Base-by-base conservation (phyloP, 495 filamentous ascomycete species). In the Parachaetomium inaequale region DNA sequence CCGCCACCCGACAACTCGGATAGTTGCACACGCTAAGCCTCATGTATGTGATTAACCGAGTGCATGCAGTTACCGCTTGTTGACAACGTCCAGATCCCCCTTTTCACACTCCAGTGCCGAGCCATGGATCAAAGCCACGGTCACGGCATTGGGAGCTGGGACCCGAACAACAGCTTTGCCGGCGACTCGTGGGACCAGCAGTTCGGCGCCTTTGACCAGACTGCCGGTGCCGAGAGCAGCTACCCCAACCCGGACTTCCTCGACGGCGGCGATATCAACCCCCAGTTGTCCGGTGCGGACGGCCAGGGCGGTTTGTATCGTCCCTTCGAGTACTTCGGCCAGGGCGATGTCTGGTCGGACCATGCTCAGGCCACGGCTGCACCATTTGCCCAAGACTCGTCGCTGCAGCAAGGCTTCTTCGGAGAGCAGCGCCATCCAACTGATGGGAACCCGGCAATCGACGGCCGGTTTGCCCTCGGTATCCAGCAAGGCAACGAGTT, bases 111-210 rank as follows among this genome's bases (percentile, higher is more conserved):
- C 36, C 10, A 19, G 28, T 17, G 17, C 7, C 38, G n/a, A 28
- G 38, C 29, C 31, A 72, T 72, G 70, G 70, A 72, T 21, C 66
- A 67, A 45, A 45, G 43, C 53, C 68, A 71, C 57, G 58, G 49
- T 38, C 57, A 38, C 32, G 63, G 63, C 46, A 60, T 67, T 26
- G 58, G 59, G 25, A 60, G 62, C 36, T 73, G 70, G 70, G 69
- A 69, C 29, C 51, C 68, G 6, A 69, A 38, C 45, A 69, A 38
- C 45, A 58, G 28, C 56, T 71, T 66, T 55, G 21, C 49, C 34
- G 25, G 40, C 17, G 58, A 64, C 15, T 19, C 57, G 17, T 73
- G 70, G 70, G 67, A 66, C 7, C 70, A 71, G 29, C 68, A 69
- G 52, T 67, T 67, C 26, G 38, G 31, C 14, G 43, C n/a, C 28